Evolutionary conservation across 2,329 filamentous ascomycete genomes (phyloP), one percentile per base, ranked within the genome.

Genomic region (Fusarium bactridioides): DNA sequence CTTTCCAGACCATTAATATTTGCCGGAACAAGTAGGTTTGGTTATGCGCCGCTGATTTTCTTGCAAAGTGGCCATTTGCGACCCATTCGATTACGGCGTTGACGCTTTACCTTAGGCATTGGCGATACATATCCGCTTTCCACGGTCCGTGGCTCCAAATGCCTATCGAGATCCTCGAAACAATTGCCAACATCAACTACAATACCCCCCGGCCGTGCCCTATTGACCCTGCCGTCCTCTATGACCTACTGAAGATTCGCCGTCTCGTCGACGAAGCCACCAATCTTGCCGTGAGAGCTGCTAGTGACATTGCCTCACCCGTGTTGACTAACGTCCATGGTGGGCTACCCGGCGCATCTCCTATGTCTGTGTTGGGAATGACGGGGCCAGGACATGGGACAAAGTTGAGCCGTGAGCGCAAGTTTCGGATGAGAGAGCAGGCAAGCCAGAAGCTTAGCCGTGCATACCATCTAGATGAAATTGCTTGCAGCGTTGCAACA

Each of bases 101-200:
- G 54, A 76, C 68, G 66, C 47, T 61, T 55, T 61, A 54, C 61
- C 59, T 13, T 55, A 95, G 93, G 80, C 93, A 95, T 83, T 95
- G 93, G 93, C 89, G 91, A 72, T 94, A 94, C 80, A 94, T 96
- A 66, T 94, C 93, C 27, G 92, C 91, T 33, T 96, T 93, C 78
- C 91, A 95, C 78, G 94, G 93, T 29, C 91, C 93, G 74, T 96
- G 94, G 94, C 88, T 95, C 19, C 91, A 94, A 80, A 85, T 95
- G 63, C 92, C 93, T 25, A 88, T 90, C 70, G 93, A 95, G 81
- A 89, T 94, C 63, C 90, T 97, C 81, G 92, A 95, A 80, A 90
- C 88, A 55, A 88, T 96, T 56, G 93, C 93, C 61, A 90, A 94
- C 82, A 90, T 90, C 80, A 96, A 95, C 83, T 95, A 92, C 83